Base-by-base conservation (phyloP, 2,329 filamentous ascomycete species). In the Ceratocystis cacaofunesta region DNA sequence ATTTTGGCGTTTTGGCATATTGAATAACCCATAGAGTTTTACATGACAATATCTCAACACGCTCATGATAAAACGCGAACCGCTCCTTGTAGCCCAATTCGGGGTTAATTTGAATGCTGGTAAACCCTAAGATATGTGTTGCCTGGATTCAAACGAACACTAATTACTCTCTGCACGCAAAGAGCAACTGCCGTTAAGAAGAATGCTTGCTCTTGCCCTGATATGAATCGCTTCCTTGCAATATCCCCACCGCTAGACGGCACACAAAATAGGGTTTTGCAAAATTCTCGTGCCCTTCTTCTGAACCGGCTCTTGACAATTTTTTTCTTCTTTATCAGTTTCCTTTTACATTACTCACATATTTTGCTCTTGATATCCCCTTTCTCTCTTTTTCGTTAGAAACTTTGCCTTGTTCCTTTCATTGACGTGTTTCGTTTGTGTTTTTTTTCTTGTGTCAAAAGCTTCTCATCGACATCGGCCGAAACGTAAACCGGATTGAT, bases 401-500 rank as follows among this genome's bases (percentile, higher is more conserved):
- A 41, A 41, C 36, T 15, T 41, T 41, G 36, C 36, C 12, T n/a
- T 8, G 3, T 28, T 19, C 28, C 44, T n/a, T 44, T 43, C 36
- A 30, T 8, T 61, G 36, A n/a, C 41, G 3, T 30, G 36, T 61
- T 62, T 28, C 60, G 36, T 44, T 62, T 62, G 36, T 30, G 43
- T 25, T 62, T 50, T 62, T 46, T 25, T 57, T 30, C 30, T 60
- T 65, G 60, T 65, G 50, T 65, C 63, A 65, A 61, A 61, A 63
- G 48, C 63, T 63, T 64, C 55, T 66, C 65, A 66, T 43, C 62
- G 61, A 67, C 32, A 43, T 60, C 66, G 19, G 66, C 57, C 63
- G 66, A 67, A 67, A 67, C 66, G 63, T 60, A 28, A 44, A 19
- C 36, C 46, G 58, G 66, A 67, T 67, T 67, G 66, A 67, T 67